Conservation (phyloP, 331 rosid species). For the Arachis monticola region DNA sequence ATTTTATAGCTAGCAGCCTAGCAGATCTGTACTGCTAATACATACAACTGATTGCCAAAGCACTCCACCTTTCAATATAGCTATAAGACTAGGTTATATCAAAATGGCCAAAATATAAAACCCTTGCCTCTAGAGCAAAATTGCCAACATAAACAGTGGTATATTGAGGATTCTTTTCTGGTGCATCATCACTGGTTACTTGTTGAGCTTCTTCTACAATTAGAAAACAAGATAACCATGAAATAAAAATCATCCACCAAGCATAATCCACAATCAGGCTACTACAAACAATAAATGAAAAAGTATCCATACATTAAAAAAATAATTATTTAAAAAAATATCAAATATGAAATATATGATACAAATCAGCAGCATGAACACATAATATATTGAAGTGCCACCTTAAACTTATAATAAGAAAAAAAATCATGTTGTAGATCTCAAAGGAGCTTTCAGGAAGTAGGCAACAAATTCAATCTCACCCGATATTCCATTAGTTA, state of each 20-base stretch:
- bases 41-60: not conserved
- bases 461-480: not conserved
- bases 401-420: not conserved
- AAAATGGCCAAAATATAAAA: conserved; percentile 1
- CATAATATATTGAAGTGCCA: not conserved
- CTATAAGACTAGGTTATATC: not conserved
- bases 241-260: conserved; percentile 32
- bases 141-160: conserved; percentile 87
- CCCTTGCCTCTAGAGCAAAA: conserved; percentile 86
- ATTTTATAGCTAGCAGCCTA: not conserved
- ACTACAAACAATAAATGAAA: not conserved
- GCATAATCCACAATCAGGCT: conserved; percentile 23
- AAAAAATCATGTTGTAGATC: not conserved
- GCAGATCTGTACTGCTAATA: conserved; percentile 12
- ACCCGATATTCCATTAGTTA: too few relatives aligned
- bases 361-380: conserved; percentile 8
- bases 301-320: not conserved
- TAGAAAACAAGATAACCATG: conserved; percentile 28
- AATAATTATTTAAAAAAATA: conserved; percentile 9
- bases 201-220: too few relatives aligned
- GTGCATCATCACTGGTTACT: too few relatives aligned
- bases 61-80: not conserved
- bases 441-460: not conserved
- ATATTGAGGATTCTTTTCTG: too few relatives aligned
- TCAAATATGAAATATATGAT: not conserved